Base-by-base conservation (phyloP, 2,329 filamentous ascomycete species). In the Fusarium chaquense region DNA sequence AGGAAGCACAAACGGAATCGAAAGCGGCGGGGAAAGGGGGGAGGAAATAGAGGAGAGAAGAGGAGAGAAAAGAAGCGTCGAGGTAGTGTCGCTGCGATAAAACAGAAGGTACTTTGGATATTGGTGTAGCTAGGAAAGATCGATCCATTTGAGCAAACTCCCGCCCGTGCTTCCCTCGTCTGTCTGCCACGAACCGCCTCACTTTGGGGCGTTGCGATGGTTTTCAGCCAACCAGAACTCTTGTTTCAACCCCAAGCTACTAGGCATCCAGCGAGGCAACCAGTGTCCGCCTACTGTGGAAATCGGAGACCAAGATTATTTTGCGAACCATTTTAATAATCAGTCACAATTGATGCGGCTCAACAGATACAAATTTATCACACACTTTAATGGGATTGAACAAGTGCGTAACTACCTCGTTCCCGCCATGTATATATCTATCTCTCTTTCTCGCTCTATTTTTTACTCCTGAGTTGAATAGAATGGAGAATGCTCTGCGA, bases 251-350 rank as follows among this genome's bases (percentile, higher is more conserved):
- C 65, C 58, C 51, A 57, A 63, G 41, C 38, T 51, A 18, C 50
- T 64, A 69, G 60, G 65, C 65, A 69, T 40, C 65, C 60, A 49
- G 47, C 60, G 46, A 70, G 67, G 67, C 67, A 70, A 44, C 67
- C 53, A 40, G 44, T 24, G 65, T 67, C 52, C 63, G 65, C 65
- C 64, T 51, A 16, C 43, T 51, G 47, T 62, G 38, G 9, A 61
- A 36, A 65, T 30, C 16, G 12, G 12, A 35, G 36, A 38, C 20
- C 41, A 40, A 32, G 44, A 33, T 46, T 22, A 43, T 52, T 49
- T 69, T 60, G 65, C 65, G 65, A 69, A 69, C 65, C 65, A 69
- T 43, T 36, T 32, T 16, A 41, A 41, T 43, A 41, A 41, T 43
- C 40, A 33, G 44, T 44, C 36, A 32, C 18, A 28, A 51, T 35